Percentiles rank a stretch among this genome's conserved stretches.
These are phyloP conservation scores for Neopestalotiopsis rosae DNA, from an alignment of 2,329 filamentous ascomycete genomes.

Conservation along the genomic window DNA sequence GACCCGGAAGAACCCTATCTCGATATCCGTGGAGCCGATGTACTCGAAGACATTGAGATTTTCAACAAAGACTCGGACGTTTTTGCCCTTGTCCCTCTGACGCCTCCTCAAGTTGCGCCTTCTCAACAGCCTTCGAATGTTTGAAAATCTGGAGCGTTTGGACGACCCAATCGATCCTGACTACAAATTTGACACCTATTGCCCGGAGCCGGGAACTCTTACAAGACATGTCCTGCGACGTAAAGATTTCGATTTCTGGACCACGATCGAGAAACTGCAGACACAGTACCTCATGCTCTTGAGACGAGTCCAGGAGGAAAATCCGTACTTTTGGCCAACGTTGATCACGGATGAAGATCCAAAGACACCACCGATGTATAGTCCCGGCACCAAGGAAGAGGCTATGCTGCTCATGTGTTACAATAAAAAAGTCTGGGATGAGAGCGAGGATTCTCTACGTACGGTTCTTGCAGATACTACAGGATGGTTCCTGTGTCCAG, in stretches of 20 bases:
- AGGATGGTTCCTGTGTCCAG: not conserved
- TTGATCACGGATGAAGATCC: not conserved
- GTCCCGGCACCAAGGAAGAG: not conserved
- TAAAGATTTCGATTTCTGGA: not conserved
- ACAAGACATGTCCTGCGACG: not conserved
- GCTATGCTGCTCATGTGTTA: not conserved
- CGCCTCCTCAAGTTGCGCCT: constrained; percentile 11
- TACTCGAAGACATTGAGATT: not conserved
- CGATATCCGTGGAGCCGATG: constrained; percentile 27
- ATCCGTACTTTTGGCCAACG: not conserved
- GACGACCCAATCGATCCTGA: not conserved
- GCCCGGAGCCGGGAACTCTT: not conserved
- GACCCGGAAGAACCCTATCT: constrained; percentile 35
- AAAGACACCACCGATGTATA: not conserved
- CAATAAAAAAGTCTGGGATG: not conserved
- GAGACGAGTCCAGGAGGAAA: not conserved
- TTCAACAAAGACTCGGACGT: not conserved
- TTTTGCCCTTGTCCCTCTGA: not conserved
- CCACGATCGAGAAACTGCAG: not conserved
- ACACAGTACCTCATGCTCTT: not conserved
- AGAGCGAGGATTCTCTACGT: not conserved
- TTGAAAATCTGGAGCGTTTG: not conserved
- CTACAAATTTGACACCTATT: not conserved
- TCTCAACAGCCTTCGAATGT: not conserved
- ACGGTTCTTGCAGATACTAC: not conserved